These are phyloP conservation scores for Ananas comosus DNA, from an alignment of 176 grass and related monocot genomes.

Conservation along the genomic window DNA sequence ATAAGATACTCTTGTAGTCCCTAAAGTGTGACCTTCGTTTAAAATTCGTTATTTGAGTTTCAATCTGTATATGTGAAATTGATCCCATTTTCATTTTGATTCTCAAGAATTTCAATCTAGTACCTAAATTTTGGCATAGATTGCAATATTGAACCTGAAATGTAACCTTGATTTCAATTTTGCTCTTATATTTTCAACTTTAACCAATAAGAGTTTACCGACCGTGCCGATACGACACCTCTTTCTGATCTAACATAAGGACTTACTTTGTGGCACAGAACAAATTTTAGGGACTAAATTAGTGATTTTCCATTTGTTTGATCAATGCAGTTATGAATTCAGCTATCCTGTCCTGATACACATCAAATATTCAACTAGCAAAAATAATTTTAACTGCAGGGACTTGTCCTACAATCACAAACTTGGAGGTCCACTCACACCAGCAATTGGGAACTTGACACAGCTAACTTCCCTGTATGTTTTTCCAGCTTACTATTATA, in stretches of 20 bases:
- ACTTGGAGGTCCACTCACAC: constrained; percentile 37
- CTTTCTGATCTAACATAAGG: too few relatives aligned
- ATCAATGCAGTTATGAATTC: background rate
- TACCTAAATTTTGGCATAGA: too few relatives aligned
- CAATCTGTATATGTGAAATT: background rate
- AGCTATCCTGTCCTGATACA: too few relatives aligned
- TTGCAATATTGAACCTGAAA: too few relatives aligned
- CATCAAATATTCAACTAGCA: background rate
- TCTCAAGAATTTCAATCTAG: background rate
- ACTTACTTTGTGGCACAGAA: too few relatives aligned
- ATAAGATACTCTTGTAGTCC: background rate
- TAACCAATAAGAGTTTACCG: too few relatives aligned
- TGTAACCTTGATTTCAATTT: too few relatives aligned
- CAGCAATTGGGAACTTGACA: constrained; percentile 45
- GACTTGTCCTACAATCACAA: constrained; percentile 54
- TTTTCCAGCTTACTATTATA: background rate
- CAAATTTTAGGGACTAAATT: too few relatives aligned
- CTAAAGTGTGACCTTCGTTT: background rate
- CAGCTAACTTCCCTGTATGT: constrained; percentile 50
- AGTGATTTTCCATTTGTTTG: too few relatives aligned
- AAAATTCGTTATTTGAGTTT: background rate
- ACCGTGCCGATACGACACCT: too few relatives aligned
- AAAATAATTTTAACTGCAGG: constrained; percentile 32
- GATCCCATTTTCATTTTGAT: background rate
- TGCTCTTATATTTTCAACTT: too few relatives aligned